These are phyloP conservation scores for Nadsonia commutata DNA, from an alignment of 1,139 yeast species.

Conservation along the genomic window DNA sequence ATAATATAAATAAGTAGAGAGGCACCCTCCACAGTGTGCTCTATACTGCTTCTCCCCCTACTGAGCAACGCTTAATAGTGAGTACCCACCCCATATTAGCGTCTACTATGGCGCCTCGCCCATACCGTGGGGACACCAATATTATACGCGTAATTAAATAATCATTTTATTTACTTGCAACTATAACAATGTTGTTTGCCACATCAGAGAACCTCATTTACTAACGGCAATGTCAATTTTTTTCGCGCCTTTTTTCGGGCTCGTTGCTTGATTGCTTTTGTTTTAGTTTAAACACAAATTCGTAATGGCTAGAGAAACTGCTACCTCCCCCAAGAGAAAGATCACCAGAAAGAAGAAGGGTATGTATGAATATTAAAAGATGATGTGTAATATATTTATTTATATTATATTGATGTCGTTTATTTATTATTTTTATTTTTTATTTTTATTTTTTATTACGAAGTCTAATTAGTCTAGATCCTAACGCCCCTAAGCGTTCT, in stretches of 20 bases:
- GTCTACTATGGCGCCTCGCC: no score
- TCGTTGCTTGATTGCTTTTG: no score
- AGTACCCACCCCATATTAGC: no score
- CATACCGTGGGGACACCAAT: no score
- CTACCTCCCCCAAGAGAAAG: conserved; percentile 14
- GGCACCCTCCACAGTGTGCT: not conserved
- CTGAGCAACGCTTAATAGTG: no score
- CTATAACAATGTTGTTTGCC: no score
- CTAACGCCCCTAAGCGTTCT: conserved; percentile 98
- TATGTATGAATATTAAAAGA: conserved; percentile 7
- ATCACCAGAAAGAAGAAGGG: conserved; percentile 19
- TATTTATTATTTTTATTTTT: not conserved
- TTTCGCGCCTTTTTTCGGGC: no score
- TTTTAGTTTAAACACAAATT: no score
- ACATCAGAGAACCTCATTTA: no score
- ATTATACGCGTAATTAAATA: no score
- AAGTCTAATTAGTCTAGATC: conserved; percentile 35
- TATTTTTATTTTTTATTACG: not conserved
- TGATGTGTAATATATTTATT: not conserved
- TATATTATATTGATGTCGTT: not conserved
- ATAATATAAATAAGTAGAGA: not conserved
- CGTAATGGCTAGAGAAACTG: conserved; percentile 18
- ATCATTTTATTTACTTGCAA: no score
- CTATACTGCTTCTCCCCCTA: not conserved
- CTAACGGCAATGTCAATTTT: no score